Percentiles rank a stretch among this genome's conserved stretches.
These are phyloP conservation scores for Raddia distichophylla DNA, from an alignment of 176 grass and related monocot genomes.

Conservation along the genomic window DNA sequence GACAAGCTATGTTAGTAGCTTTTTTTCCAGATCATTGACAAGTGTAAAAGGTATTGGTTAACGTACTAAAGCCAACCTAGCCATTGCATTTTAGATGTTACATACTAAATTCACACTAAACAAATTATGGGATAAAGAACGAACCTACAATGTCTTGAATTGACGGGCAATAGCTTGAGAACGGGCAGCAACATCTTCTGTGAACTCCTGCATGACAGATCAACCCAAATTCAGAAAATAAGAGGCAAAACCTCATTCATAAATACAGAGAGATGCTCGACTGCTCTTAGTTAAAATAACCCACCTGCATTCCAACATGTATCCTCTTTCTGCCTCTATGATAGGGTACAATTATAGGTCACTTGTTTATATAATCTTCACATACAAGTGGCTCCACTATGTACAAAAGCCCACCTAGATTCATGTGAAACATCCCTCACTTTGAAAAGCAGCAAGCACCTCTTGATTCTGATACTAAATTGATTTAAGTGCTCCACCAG, in stretches of 20 bases:
- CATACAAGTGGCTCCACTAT: slow-evolving; percentile 98
- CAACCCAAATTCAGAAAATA: slow-evolving; percentile 43
- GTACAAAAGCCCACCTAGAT: slow-evolving; percentile 65
- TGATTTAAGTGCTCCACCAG: too few species aligned
- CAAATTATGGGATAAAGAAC: too few species aligned
- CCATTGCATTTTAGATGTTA: too few species aligned
- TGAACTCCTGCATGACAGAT: slow-evolving; percentile 70
- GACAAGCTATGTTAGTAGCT: too few species aligned
- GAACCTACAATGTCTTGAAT: too few species aligned
- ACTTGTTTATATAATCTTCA: slow-evolving; percentile 79
- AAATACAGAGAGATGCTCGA: slow-evolving; percentile 33
- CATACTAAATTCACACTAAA: too few species aligned
- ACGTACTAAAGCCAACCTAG: too few species aligned
- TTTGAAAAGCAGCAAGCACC: too few species aligned
- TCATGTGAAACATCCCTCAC: slow-evolving; percentile 60
- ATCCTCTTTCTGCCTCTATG: slow-evolving; percentile 93
- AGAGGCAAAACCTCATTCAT: slow-evolving; percentile 22
- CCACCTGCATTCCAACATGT: slow-evolving; percentile 91
- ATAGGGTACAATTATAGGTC: slow-evolving; percentile 87
- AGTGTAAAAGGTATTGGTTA: too few species aligned
- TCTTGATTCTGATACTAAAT: too few species aligned
- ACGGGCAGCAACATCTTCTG: slow-evolving; percentile 63
- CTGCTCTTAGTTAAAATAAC: slow-evolving; percentile 34
- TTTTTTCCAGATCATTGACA: too few species aligned
- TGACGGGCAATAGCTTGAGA: slow-evolving; percentile 38